A percentile compares a stretch with the other conserved stretches of the same genome.
Evolutionary conservation across 2,329 filamentous ascomycete genomes (phyloP).

Genomic region (Sporothrix phasma): DNA sequence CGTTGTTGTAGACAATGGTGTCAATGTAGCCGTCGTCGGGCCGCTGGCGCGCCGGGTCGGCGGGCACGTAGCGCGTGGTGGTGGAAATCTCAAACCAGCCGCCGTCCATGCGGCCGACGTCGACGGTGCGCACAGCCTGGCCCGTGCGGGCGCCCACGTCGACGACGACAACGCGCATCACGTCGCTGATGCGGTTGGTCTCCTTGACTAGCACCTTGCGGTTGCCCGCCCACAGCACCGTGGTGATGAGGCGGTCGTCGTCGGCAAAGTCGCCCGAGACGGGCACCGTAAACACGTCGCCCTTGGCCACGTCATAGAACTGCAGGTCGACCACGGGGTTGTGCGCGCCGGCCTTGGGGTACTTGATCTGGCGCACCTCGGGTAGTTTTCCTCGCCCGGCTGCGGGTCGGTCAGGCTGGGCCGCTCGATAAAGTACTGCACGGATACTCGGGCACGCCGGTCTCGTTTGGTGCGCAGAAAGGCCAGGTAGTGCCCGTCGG

Average conservation of each 20-base stretch:
- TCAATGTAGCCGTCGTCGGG: conserved; percentile 86
- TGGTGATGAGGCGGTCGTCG: conserved; percentile 80
- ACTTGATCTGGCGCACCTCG: conserved; percentile 91
- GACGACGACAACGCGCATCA: conserved; percentile 78
- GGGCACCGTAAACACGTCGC: conserved; percentile 69
- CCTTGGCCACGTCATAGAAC: conserved; percentile 75
- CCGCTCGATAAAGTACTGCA: conserved; percentile 85
- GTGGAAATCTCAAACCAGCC: conserved; percentile 96
- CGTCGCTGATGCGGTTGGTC: conserved; percentile 87
- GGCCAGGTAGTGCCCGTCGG: conserved; percentile 78
- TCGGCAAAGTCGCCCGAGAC: conserved; percentile 69
- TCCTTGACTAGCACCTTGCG: conserved; percentile 77
- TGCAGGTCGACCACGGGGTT: conserved; percentile 83
- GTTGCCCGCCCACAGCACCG: conserved; percentile 75
- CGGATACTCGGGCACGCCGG: conserved; percentile 77
- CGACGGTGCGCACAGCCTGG: conserved; percentile 65
- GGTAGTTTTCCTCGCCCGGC: conserved; percentile 74
- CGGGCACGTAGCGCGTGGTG: conserved; percentile 74
- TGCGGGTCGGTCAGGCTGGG: conserved; percentile 64
- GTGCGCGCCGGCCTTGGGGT: conserved; percentile 88
- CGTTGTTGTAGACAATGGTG: conserved; percentile 73
- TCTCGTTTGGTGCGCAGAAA: conserved; percentile 93
- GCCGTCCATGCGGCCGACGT: conserved; percentile 78
- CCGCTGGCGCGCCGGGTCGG: conserved; percentile 66
- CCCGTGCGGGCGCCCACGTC: conserved; percentile 66